These are phyloP conservation scores for Nadsonia commutata DNA, from an alignment of 1,139 yeast species.

Conservation along the genomic window DNA sequence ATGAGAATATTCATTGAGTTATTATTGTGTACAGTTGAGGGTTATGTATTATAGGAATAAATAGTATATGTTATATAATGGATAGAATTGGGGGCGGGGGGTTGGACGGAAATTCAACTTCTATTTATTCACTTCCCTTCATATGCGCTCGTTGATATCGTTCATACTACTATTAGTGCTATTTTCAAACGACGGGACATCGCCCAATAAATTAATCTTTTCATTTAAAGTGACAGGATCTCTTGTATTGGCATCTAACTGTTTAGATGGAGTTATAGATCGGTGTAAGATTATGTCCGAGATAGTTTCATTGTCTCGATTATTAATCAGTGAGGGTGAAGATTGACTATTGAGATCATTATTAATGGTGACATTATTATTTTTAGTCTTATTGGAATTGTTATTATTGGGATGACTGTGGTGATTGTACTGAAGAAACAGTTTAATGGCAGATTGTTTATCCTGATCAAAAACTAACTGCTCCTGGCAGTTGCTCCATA, in stretches of 20 bases:
- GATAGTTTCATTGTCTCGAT: too few species aligned
- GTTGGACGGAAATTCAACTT: too few species aligned
- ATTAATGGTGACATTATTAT: background rate
- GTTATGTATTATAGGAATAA: too few species aligned
- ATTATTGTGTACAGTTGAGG: too few species aligned
- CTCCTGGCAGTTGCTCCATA: conserved; percentile 12
- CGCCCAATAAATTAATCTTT: conserved; percentile 17
- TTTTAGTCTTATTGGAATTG: background rate
- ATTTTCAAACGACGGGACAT: background rate
- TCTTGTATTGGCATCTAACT: conserved; percentile 17
- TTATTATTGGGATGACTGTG: background rate
- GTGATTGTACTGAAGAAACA: background rate
- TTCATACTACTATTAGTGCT: background rate
- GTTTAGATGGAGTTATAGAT: conserved; percentile 7
- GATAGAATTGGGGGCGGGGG: too few species aligned
- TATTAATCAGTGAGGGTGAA: too few species aligned
- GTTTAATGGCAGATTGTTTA: background rate
- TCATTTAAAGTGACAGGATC: conserved; percentile 21
- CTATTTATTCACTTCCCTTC: too few species aligned
- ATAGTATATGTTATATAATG: too few species aligned
- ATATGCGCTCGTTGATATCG: too few species aligned
- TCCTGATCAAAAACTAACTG: background rate
- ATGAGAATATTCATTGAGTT: too few species aligned
- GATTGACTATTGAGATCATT: too few species aligned
- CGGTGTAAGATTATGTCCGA: too few species aligned